Conservation (phyloP, 192 early-diverging fungal genomes). For the Coemansia sp. region DNA sequence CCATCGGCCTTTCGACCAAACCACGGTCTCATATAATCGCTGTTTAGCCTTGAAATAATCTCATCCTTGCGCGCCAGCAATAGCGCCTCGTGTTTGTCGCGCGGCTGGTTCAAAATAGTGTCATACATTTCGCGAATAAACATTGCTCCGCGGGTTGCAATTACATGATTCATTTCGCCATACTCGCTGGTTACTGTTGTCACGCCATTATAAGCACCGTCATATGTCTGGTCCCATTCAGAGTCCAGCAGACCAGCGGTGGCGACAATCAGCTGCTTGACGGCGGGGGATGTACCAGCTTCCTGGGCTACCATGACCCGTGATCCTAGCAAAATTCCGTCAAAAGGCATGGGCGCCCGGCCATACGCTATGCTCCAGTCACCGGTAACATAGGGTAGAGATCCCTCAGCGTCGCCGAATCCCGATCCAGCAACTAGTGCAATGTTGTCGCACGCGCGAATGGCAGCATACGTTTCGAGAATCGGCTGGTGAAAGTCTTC, state of each 20-base stretch:
- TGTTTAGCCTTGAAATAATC: slow-evolving; percentile 77
- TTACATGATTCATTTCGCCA: slow-evolving; percentile 91
- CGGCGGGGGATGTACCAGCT: slow-evolving; percentile 68
- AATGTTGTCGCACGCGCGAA: slow-evolving; percentile 78
- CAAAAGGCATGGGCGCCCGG: slow-evolving; percentile 91
- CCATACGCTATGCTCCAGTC: slow-evolving; percentile 83
- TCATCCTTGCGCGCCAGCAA: slow-evolving; percentile 74
- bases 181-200: slow-evolving; percentile 85
- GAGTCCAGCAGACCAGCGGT: slow-evolving; percentile 77
- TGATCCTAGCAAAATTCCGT: slow-evolving; percentile 93
- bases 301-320: slow-evolving; percentile 95
- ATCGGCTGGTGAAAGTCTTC: slow-evolving; percentile 95
- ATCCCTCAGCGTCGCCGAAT: slow-evolving; percentile 84
- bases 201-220: slow-evolving; percentile 73
- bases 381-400: slow-evolving; percentile 89
- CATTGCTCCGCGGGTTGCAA: slow-evolving; percentile 74
- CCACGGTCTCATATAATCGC: slow-evolving; percentile 77
- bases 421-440: slow-evolving; percentile 88
- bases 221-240: slow-evolving; percentile 85
- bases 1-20: slow-evolving; percentile 85
- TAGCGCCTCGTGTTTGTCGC: slow-evolving; percentile 73
- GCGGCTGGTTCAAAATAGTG: slow-evolving; percentile 77
- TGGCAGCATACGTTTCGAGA: slow-evolving; percentile 62
- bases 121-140: slow-evolving; percentile 82
- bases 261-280: slow-evolving; percentile 85